These are phyloP conservation scores for Aquilaria agallochum DNA, from an alignment of 441 rosid species.

Conservation along the genomic window DNA sequence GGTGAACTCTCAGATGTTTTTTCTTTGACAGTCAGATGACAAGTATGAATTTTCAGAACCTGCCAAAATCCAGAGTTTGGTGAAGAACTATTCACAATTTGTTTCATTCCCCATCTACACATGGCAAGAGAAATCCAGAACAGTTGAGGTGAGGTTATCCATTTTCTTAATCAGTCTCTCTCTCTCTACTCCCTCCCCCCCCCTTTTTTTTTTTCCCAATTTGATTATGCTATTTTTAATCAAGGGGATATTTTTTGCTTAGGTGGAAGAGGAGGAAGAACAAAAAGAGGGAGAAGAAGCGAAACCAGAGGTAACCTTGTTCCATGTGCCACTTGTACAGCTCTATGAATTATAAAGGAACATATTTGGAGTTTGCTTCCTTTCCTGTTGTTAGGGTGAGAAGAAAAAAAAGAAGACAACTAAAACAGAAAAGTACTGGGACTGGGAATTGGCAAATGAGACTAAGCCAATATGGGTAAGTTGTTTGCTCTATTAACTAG, in stretches of 20 bases:
- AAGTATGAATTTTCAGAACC: slow-evolving; percentile 87
- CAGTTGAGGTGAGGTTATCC: slow-evolving; percentile 64
- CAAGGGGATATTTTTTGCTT: slow-evolving; percentile 13
- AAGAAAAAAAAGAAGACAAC: slow-evolving; percentile 76
- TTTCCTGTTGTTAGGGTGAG: slow-evolving; percentile 49
- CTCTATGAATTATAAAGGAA: slow-evolving; percentile 1
- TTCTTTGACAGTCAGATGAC: slow-evolving; percentile 71
- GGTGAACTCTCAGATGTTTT: not conserved
- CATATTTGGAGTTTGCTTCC: slow-evolving; percentile 11
- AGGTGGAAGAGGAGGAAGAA: slow-evolving; percentile 94
- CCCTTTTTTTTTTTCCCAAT: not conserved
- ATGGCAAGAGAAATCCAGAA: slow-evolving; percentile 92
- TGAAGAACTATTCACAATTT: slow-evolving; percentile 95
- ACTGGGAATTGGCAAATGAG: slow-evolving; percentile 94
- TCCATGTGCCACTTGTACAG: not conserved
- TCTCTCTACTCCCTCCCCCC: not conserved
- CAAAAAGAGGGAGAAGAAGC: slow-evolving; percentile 79
- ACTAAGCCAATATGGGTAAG: slow-evolving; percentile 98
- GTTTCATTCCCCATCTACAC: slow-evolving; percentile 97
- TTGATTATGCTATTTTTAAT: not conserved
- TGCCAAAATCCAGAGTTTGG: slow-evolving; percentile 70
- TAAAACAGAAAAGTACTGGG: slow-evolving; percentile 96
- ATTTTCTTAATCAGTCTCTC: not conserved
- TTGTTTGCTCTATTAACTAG: not conserved
- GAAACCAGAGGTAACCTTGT: slow-evolving; percentile 56